Evolutionary conservation across 2,329 filamentous ascomycete species (phyloP), one percentile per base, ranked within the genome.

Genomic region (Pyrenophora tritici-repentis): DNA sequence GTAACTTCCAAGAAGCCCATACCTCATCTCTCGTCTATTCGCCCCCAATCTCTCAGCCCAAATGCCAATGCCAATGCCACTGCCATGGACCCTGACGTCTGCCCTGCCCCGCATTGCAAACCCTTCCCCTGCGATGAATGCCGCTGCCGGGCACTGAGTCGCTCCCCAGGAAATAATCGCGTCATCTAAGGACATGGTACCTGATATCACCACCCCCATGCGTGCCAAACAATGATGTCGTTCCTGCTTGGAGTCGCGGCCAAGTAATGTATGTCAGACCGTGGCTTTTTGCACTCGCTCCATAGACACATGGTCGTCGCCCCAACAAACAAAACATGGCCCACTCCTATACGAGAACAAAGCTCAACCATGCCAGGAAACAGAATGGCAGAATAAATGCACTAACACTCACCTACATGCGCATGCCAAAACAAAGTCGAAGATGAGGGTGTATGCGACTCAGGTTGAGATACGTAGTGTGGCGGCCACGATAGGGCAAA

Each of bases 31-130:
- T 9, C 26, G 10, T 29, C 26, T 29, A 29, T 13, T 9, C 26
- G 10, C 9, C 2, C 26, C 26, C 9, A 29, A 9, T 12, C 26
- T 29, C 22, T 9, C 22, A 14, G 13, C 14, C 33, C 22, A 10
- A 20, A 22, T 37, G 16, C n/a, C 22, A 37, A 22, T 24, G n/a
- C 2, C 32, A 12, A 14, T 45, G 42, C 20, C 43, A 47, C 29
- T 48, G 33, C 8, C 16, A 24, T 24, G 31, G 29, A 48, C 53
- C 49, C 42, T 52, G 43, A 48, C 48, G 40, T 41, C 47, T 51
- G 42, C 48, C 53, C 33, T 49, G 22, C 22, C 22, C 22, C 53
- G 48, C 52, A 47, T 33, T 29, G 35, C 17, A 42, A 42, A 44
- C 42, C 47, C 35, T 40, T 29, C 35, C 32, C 31, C 29, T 40